Conservation (phyloP, 768 basidiomycete genomes). For the Rhodotorula paludigena region DNA sequence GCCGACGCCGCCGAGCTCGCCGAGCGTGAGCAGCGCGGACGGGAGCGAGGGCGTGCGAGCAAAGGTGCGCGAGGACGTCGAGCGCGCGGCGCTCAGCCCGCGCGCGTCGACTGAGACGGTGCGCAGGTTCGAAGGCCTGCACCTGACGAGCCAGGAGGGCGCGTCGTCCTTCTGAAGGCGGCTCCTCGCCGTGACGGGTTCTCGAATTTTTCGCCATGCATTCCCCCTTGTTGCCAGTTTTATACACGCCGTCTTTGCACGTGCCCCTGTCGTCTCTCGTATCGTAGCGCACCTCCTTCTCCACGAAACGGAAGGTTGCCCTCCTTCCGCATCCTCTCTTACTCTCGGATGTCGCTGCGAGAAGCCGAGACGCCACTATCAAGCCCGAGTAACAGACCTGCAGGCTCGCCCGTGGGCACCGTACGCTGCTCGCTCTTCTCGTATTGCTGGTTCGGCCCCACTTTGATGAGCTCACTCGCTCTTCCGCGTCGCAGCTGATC, state of each 20-base stretch:
- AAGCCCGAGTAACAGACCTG: background rate
- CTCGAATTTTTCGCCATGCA: too few relatives aligned
- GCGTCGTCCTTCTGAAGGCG: background rate
- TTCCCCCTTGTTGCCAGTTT: too few relatives aligned
- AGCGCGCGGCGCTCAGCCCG: background rate
- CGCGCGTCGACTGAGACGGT: background rate
- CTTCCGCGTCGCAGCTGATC: constrained; percentile 7
- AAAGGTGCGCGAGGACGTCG: background rate
- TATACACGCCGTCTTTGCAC: too few relatives aligned
- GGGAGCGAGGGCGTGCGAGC: background rate
- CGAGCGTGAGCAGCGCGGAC: background rate
- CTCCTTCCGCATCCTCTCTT: background rate
- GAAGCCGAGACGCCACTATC: background rate
- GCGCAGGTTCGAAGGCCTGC: background rate
- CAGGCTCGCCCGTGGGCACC: background rate
- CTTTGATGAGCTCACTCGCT: too few relatives aligned
- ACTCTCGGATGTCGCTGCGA: background rate
- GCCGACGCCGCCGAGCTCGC: background rate
- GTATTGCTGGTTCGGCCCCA: too few relatives aligned
- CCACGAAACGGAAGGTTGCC: too few relatives aligned
- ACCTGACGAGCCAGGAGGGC: background rate
- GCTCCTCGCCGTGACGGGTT: background rate
- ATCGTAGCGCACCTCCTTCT: too few relatives aligned
- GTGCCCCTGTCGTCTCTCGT: too few relatives aligned
- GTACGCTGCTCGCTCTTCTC: background rate